Base-by-base conservation (phyloP, 2,329 filamentous ascomycete species). In the Neophaeococcomyces aloes region DNA sequence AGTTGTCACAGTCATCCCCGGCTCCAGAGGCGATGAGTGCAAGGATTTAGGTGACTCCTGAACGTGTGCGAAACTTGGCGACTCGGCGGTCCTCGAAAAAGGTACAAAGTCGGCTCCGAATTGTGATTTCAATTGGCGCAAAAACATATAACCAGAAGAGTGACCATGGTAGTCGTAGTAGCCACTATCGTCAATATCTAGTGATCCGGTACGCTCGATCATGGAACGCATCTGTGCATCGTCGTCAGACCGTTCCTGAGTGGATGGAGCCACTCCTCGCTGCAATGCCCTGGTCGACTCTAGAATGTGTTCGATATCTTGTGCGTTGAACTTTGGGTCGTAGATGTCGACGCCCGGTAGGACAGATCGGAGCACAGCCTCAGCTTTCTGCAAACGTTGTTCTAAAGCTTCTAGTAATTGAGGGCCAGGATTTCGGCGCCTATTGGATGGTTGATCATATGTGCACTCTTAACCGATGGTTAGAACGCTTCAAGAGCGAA, bases 121-220 rank as follows among this genome's bases (percentile, higher is more conserved):
- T 57, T 94, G 83, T 57, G 93, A 84, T 56, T 86, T 82, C 74
- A 98, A 81, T 43, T 85, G 79, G 51, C 79, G 77, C 54, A 95
- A 74, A 61, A 95, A 98, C 50, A 89, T 86, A 33, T 88, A 75
- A 2, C 89, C 88, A 0, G 91, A 96, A 0, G 89, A 95, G 51
- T 85, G 83, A 37, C 91, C 91, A 58, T 94, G 86, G 57, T 94
- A 98, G 62, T 96, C 88, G 79, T 87, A 94, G 55, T 91, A 79
- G 32, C 89, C 89, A 55, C 81, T 79, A 54, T 96, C 89, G 56
- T 94, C 87, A 27, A 96, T 72, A 57, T 96, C 89, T 14, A 98
- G 72, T 59, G 88, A 84, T 29, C 89, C 91, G 2, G 89, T 86
- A 32, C 85, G 85, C 59, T 89, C 84, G 46, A 96, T 87, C 89